Conservation (phyloP, 2,329 filamentous ascomycete genomes). For the Coniochaeta prunicola region DNA sequence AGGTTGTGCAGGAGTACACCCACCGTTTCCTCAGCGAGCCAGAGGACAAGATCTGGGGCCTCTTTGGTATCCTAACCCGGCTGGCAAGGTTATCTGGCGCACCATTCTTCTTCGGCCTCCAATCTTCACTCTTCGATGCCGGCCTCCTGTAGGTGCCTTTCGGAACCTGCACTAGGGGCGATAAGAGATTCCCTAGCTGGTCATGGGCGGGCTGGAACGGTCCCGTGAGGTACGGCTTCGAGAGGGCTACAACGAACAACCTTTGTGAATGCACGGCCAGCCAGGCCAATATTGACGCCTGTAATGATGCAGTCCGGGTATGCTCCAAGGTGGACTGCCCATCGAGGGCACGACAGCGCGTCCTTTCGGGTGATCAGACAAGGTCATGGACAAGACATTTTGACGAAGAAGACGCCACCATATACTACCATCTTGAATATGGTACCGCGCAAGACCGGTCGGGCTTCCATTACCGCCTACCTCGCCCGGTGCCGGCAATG, state of each 20-base stretch:
- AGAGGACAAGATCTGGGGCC: slow-evolving; percentile 3
- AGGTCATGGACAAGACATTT: slow-evolving; percentile 1
- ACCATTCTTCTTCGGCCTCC: slow-evolving; percentile 1
- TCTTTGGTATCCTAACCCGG: slow-evolving; percentile 4
- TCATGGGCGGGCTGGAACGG: slow-evolving; percentile 7
- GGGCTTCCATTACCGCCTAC: no score
- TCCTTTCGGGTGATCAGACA: background rate
- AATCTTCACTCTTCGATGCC: slow-evolving; percentile 2
- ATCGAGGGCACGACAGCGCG: background rate
- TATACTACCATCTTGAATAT: slow-evolving; percentile 1
- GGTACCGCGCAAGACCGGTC: background rate
- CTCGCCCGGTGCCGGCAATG: no score
- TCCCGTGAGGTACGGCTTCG: background rate
- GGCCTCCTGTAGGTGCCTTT: slow-evolving; percentile 3
- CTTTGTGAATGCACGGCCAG: slow-evolving; percentile 5
- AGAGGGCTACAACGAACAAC: background rate
- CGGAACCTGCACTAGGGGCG: background rate
- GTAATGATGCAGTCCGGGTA: background rate
- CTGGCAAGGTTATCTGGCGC: slow-evolving; percentile 1
- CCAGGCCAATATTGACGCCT: slow-evolving; percentile 2
- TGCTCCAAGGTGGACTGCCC: background rate
- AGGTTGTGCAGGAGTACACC: slow-evolving; percentile 4
- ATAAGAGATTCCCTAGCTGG: slow-evolving; percentile 6
- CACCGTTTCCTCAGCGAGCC: slow-evolving; percentile 1
- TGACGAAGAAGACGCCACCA: slow-evolving; percentile 1